Evolutionary conservation across 768 basidiomycete species (phyloP).

Genomic region (Panaeolus cyanescens): DNA sequence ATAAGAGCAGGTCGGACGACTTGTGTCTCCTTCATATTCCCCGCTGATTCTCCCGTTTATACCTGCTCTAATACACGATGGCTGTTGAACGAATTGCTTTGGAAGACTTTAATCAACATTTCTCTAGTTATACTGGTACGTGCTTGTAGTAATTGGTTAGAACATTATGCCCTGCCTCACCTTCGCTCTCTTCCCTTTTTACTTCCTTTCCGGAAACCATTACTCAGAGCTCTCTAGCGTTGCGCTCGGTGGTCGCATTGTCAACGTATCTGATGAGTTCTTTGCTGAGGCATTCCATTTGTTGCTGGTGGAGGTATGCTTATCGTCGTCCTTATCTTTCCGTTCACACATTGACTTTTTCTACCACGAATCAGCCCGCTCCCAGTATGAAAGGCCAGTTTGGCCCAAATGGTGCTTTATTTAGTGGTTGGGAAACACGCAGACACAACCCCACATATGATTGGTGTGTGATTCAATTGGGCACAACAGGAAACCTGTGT

Average conservation of each 20-base stretch:
- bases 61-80: constrained; percentile 32
- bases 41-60: background rate
- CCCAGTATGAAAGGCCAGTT: constrained; percentile 93
- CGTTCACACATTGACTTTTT: constrained; percentile 5
- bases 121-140: constrained; percentile 55
- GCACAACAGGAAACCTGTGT: constrained; percentile 66
- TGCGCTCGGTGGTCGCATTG: constrained; percentile 74
- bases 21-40: background rate
- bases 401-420: constrained; percentile 93
- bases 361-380: constrained; percentile 59
- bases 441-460: constrained; percentile 89
- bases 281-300: constrained; percentile 88
- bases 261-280: constrained; percentile 91
- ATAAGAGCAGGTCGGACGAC: background rate
- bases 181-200: background rate
- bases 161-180: background rate
- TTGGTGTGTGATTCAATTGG: constrained; percentile 93
- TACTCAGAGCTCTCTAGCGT: constrained; percentile 83
- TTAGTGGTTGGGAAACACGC: constrained; percentile 91
- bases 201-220: constrained; percentile 3
- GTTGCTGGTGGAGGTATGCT: constrained; percentile 73
- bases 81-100: constrained; percentile 43
- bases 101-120: constrained; percentile 46
- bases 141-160: background rate
- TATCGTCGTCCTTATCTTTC: constrained; percentile 5